A percentile compares a stretch with the other conserved stretches of the same genome.
phyloP scores from a whole-genome alignment of 148 eudicot genomes.

The Cornus florida region DNA sequence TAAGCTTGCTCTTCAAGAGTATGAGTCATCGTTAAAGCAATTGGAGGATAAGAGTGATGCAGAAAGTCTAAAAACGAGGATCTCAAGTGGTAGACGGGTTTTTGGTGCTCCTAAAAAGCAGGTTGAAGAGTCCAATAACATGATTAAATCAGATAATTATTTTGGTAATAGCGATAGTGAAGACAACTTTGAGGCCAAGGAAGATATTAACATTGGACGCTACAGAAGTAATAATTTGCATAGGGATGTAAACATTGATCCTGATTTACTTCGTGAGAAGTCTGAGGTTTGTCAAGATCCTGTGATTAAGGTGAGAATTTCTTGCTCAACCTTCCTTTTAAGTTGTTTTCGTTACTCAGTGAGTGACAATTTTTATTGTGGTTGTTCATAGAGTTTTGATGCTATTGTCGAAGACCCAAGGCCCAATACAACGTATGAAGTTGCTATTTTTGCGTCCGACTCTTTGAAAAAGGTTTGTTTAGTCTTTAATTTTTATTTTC shows the following conservation, averaged over 20 bases:
- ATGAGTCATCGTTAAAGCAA: slow-evolving; percentile 56
- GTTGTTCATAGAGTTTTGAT: slow-evolving; percentile 51
- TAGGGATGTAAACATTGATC: slow-evolving; percentile 54
- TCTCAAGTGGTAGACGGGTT: slow-evolving; percentile 67
- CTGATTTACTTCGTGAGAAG: slow-evolving; percentile 72
- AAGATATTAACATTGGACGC: slow-evolving; percentile 28
- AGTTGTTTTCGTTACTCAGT: slow-evolving; percentile 11
- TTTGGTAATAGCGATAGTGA: slow-evolving; percentile 79
- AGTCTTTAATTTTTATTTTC: neutral
- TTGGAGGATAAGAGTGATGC: slow-evolving; percentile 34
- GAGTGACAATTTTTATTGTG: slow-evolving; percentile 10
- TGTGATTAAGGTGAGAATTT: slow-evolving; percentile 53
- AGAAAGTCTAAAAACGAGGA: slow-evolving; percentile 28
- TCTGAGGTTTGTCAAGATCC: slow-evolving; percentile 55
- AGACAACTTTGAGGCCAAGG: slow-evolving; percentile 48
- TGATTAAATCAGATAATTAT: slow-evolving; percentile 47
- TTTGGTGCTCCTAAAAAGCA: slow-evolving; percentile 68
- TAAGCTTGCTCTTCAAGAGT: slow-evolving; percentile 70
- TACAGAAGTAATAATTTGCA: slow-evolving; percentile 25
- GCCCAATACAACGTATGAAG: slow-evolving; percentile 71
- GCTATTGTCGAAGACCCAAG: slow-evolving; percentile 57
- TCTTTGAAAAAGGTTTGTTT: slow-evolving; percentile 75
- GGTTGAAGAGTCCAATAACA: slow-evolving; percentile 32
- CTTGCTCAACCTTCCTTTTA: neutral
- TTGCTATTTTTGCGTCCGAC: slow-evolving; percentile 67